phyloP scores from a whole-genome alignment of 1,284 basidiomycete species.

The Leccinum solheimii region DNA sequence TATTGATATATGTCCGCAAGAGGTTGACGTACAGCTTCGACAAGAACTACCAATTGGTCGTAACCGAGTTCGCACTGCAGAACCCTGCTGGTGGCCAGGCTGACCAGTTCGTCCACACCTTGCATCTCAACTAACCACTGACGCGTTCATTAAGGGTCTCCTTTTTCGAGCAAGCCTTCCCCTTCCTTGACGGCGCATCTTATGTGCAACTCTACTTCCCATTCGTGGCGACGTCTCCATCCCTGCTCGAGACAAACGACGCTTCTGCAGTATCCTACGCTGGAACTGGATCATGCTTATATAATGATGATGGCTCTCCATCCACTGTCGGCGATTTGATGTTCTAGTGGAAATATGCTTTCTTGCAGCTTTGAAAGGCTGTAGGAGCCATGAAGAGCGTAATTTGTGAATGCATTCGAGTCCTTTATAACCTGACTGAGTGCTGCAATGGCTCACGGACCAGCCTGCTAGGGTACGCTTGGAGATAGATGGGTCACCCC shows the following conservation, averaged over 20 bases:
- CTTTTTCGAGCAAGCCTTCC: constrained; percentile 36
- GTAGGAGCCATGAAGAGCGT: not conserved
- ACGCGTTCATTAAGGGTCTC: constrained; percentile 20
- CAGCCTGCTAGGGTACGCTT: not conserved
- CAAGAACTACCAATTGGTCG: constrained; percentile 24
- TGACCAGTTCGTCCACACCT: constrained; percentile 31
- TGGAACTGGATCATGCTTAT: constrained; percentile 34
- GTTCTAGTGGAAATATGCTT: constrained; percentile 1
- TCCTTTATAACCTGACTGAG: not conserved
- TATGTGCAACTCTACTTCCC: constrained; percentile 39
- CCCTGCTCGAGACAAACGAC: constrained; percentile 22
- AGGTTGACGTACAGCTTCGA: constrained; percentile 4
- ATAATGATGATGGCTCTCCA: constrained; percentile 24
- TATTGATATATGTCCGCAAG: not conserved
- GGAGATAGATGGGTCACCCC: not conserved
- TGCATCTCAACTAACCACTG: not conserved
- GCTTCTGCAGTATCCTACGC: constrained; percentile 5
- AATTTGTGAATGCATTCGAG: not conserved
- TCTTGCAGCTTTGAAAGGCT: not conserved
- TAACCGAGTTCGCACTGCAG: constrained; percentile 36
- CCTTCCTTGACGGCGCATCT: constrained; percentile 32
- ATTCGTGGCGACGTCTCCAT: constrained; percentile 35
- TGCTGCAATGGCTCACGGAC: not conserved
- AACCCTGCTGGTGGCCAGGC: constrained; percentile 36
- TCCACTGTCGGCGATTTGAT: constrained; percentile 30